Evolutionary conservation across 331 rosid species (phyloP).

Genomic region (Saraca asoca): DNA sequence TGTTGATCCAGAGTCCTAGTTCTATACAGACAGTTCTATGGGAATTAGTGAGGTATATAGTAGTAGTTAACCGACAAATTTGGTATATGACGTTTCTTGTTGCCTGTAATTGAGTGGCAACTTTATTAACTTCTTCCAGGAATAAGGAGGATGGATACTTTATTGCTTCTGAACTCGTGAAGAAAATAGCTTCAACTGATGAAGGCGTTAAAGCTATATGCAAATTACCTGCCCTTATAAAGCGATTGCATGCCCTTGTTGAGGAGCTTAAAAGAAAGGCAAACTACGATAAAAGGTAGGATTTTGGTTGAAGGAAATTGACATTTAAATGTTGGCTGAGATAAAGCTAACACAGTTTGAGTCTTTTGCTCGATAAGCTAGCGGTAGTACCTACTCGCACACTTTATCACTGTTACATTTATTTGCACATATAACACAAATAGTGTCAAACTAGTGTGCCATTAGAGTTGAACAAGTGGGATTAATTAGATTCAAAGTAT

Average conservation of each 20-base stretch:
- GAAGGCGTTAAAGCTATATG: conserved; percentile 59
- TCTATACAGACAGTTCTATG: conserved; percentile 59
- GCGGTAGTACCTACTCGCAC: too few relatives aligned
- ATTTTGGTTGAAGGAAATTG: conserved; percentile 1
- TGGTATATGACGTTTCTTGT: neutral
- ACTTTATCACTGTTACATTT: too few relatives aligned
- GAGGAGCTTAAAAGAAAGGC: conserved; percentile 72
- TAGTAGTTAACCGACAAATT: neutral
- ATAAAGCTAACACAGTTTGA: neutral
- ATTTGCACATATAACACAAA: too few relatives aligned
- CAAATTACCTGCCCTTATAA: conserved; percentile 61
- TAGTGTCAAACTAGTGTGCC: too few relatives aligned
- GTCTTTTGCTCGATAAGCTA: neutral
- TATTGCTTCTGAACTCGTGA: conserved; percentile 71
- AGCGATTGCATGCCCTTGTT: conserved; percentile 68
- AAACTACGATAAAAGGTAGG: conserved; percentile 68
- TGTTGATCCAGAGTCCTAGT: conserved; percentile 50
- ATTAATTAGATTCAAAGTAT: too few relatives aligned
- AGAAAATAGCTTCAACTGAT: conserved; percentile 60
- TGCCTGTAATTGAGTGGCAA: neutral
- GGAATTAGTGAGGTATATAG: conserved; percentile 68
- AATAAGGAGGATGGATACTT: conserved; percentile 85
- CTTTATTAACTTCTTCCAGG: conserved; percentile 48
- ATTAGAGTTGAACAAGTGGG: too few relatives aligned
- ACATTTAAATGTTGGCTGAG: conserved; percentile 6